Evolutionary conservation across 1,284 basidiomycete species (phyloP).

Genomic region (Ceratobasidium sp.): DNA sequence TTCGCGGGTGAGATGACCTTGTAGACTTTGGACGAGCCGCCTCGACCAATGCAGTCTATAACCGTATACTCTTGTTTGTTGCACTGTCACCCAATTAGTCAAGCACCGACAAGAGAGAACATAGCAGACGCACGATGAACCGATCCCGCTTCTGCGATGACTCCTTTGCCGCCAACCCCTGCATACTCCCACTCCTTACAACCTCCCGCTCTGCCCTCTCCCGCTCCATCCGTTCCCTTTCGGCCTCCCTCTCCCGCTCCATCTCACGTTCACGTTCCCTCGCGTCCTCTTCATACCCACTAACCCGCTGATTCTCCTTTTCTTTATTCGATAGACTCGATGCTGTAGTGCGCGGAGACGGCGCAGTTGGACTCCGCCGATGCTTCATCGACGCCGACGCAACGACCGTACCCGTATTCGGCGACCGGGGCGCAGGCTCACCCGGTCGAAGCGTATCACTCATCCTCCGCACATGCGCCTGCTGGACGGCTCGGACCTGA

Average conservation of each 20-base stretch:
- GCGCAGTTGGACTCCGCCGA: conserved; percentile 68
- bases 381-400: conserved; percentile 48
- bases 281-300: conserved; percentile 45
- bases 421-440: neutral
- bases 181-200: conserved; percentile 41
- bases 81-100: conserved; percentile 44
- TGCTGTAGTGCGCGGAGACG: conserved; percentile 62
- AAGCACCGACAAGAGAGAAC: conserved; percentile 15
- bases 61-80: conserved; percentile 84
- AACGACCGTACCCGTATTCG: neutral
- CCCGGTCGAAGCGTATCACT: conserved; percentile 17
- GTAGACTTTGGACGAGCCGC: conserved; percentile 93
- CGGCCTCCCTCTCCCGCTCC: neutral
- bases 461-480: conserved; percentile 10
- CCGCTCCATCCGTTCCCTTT: conserved; percentile 49
- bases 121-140: conserved; percentile 35
- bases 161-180: conserved; percentile 39
- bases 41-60: conserved; percentile 87
- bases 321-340: conserved; percentile 47
- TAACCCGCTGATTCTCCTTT: conserved; percentile 20
- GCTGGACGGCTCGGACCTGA: conserved; percentile 19
- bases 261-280: conserved; percentile 42
- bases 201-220: conserved; percentile 44
- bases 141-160: conserved; percentile 46
- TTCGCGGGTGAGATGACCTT: conserved; percentile 80